Percentiles rank a stretch among this genome's conserved stretches.
Evolutionary conservation across 345 rosid genomes (phyloP).

Genomic region (Aquilaria malaccensis): DNA sequence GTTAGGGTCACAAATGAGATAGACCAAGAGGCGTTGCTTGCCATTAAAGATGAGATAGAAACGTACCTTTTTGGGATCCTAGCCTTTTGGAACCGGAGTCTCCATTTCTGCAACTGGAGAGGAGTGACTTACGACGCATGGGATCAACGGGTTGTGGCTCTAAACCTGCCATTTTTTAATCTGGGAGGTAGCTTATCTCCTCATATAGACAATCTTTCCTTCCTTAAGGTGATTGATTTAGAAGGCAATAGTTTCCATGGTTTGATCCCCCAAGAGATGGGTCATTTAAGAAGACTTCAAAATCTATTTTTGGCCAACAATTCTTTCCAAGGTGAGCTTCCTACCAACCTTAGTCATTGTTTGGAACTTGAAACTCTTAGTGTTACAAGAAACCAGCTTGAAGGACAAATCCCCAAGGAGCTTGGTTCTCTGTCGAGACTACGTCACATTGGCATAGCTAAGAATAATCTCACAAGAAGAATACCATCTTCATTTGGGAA

Average conservation of each 20-base stretch:
- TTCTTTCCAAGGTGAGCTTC: conserved; percentile 14
- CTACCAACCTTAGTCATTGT: conserved; percentile 9
- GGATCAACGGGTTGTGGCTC: conserved; percentile 1
- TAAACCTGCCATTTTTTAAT: background rate
- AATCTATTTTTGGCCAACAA: background rate
- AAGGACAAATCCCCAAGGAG: conserved; percentile 9
- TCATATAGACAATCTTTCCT: conserved; percentile 9
- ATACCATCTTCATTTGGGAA: conserved; percentile 17
- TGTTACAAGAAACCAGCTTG: background rate
- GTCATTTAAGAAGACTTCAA: background rate
- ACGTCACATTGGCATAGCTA: background rate
- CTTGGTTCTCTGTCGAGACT: background rate
- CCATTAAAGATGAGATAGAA: background rate
- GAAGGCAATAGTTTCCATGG: conserved; percentile 1
- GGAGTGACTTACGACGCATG: conserved; percentile 10
- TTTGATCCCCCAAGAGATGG: conserved; percentile 15
- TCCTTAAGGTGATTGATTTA: background rate
- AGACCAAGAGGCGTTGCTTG: background rate
- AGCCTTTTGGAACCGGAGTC: conserved; percentile 8
- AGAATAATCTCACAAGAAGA: conserved; percentile 11
- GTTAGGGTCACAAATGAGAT: background rate
- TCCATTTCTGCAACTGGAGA: conserved; percentile 9
- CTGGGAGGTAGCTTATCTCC: conserved; percentile 1
- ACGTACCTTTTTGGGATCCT: background rate
- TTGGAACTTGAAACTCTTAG: background rate